These are phyloP conservation scores for Kodamaea hsintzibuensis DNA, from an alignment of 805 yeast genomes.

Conservation along the genomic window DNA sequence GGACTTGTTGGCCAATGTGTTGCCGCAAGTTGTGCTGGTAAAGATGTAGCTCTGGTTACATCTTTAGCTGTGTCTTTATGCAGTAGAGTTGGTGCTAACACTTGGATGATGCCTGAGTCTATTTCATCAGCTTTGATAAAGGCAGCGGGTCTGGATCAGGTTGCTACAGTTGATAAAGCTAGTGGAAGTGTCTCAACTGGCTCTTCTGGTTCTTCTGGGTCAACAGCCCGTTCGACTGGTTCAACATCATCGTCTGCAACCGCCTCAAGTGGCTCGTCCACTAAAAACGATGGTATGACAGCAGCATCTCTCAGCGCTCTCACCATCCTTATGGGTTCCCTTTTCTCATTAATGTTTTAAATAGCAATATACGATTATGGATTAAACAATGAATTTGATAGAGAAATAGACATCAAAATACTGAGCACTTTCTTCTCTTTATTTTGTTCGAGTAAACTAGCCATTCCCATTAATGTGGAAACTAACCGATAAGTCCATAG, in stretches of 20 bases:
- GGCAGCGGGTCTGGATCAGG: no score
- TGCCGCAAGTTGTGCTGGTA: slow-evolving; percentile 37
- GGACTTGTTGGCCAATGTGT: slow-evolving; percentile 46
- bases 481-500: no score
- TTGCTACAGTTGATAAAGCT: no score
- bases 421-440: not conserved
- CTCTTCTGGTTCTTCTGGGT: not conserved
- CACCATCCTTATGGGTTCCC: slow-evolving; percentile 9
- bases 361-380: not conserved
- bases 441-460: no score
- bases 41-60: slow-evolving; percentile 40
- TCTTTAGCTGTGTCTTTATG: slow-evolving; percentile 45
- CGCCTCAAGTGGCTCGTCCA: slow-evolving; percentile 15
- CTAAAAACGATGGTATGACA: slow-evolving; percentile 15
- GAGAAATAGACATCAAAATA: not conserved
- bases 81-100: slow-evolving; percentile 39
- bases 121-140: slow-evolving; percentile 28
- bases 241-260: slow-evolving; percentile 13
- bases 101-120: slow-evolving; percentile 49
- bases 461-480: not conserved
- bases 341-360: slow-evolving; percentile 3
- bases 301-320: slow-evolving; percentile 6
- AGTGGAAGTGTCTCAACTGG: slow-evolving; percentile 9
- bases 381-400: not conserved
- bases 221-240: slow-evolving; percentile 15